Conservation (phyloP, 2,329 filamentous ascomycete genomes). For the Aphanoascus verrucosus region DNA sequence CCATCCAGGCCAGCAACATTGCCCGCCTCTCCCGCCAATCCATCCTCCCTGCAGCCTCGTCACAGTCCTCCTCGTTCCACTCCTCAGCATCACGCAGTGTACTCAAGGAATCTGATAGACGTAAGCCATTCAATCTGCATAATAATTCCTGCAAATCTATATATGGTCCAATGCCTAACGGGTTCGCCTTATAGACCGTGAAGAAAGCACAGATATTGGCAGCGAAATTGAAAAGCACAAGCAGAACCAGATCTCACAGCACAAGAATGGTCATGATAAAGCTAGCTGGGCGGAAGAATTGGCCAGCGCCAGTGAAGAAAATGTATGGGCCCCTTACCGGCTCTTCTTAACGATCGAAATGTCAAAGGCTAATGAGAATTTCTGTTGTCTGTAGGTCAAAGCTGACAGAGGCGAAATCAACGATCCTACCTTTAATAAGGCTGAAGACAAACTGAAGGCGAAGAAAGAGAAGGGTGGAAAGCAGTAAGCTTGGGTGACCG, state of each 20-base stretch:
- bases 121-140: constrained; percentile 24
- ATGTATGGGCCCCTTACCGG: constrained; percentile 38
- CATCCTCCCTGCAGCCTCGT: constrained; percentile 1
- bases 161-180: too few relatives aligned
- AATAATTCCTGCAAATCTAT: too few relatives aligned
- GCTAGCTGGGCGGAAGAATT: constrained; percentile 68
- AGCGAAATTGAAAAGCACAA: constrained; percentile 45
- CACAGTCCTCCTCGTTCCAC: constrained; percentile 19
- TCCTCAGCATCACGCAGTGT: constrained; percentile 20
- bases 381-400: constrained; percentile 35
- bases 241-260: constrained; percentile 46
- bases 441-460: constrained; percentile 42
- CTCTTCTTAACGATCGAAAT: neutral
- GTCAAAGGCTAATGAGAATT: constrained; percentile 5
- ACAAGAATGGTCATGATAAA: constrained; percentile 45
- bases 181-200: constrained; percentile 3
- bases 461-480: constrained; percentile 20
- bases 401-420: constrained; percentile 47
- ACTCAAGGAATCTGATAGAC: constrained; percentile 29
- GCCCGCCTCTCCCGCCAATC: constrained; percentile 7
- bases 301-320: constrained; percentile 68
- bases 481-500: neutral
- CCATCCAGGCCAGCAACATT: constrained; percentile 16
- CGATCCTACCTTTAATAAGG: constrained; percentile 4
- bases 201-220: constrained; percentile 23